phyloP scores from a whole-genome alignment of 352 stramenopile species.

The Phytophthora ramorum region DNA sequence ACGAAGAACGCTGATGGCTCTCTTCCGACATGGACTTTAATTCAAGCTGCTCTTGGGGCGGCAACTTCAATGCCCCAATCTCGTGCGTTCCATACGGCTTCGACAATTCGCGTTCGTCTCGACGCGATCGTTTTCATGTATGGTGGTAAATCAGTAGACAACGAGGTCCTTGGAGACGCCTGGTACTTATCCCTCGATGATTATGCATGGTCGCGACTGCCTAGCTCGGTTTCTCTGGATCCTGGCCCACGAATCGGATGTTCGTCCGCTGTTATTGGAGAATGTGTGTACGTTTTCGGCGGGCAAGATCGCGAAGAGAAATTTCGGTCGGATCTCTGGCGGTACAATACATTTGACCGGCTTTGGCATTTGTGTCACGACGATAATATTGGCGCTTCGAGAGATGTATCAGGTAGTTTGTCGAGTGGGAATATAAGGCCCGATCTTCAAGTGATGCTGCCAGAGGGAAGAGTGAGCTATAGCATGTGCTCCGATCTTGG shows the following conservation, averaged over 20 bases:
- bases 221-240: conserved; percentile 77
- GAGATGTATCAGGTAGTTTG: conserved; percentile 14
- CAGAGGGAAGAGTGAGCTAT: conserved; percentile 65
- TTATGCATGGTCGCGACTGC: conserved; percentile 80
- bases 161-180: conserved; percentile 75
- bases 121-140: conserved; percentile 88
- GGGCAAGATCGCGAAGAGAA: conserved; percentile 85
- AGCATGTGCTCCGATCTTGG: conserved; percentile 81
- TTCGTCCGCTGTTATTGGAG: conserved; percentile 73
- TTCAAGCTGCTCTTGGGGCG: conserved; percentile 72
- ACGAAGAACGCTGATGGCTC: conserved; percentile 65
- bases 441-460: conserved; percentile 59
- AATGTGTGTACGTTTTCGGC: conserved; percentile 87
- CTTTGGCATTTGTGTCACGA: conserved; percentile 88
- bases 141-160: conserved; percentile 75
- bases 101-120: conserved; percentile 72
- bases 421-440: conserved; percentile 13
- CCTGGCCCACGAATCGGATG: conserved; percentile 77
- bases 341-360: conserved; percentile 90
- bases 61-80: conserved; percentile 66
- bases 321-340: conserved; percentile 79
- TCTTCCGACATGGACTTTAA: conserved; percentile 74
- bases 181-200: conserved; percentile 88
- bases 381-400: conserved; percentile 64
- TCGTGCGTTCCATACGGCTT: conserved; percentile 75